Conservation (phyloP, 2,329 filamentous ascomycete species). For the Curvularia sp. region DNA sequence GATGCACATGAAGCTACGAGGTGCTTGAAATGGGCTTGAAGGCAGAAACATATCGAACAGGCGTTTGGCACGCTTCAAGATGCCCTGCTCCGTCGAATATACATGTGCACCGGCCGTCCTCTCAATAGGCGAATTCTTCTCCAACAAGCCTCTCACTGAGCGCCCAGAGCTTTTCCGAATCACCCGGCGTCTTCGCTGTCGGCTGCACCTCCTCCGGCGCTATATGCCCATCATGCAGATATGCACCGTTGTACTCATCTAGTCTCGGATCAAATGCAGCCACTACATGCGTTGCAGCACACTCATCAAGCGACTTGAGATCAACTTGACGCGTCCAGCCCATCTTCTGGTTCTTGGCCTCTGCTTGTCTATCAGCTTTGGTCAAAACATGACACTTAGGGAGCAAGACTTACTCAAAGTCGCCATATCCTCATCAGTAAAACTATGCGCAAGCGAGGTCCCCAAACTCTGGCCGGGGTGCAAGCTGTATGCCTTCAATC, state of each 20-base stretch:
- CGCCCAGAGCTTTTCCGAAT: conserved; percentile 43
- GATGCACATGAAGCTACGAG: conserved; percentile 75
- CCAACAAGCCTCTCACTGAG: conserved; percentile 44
- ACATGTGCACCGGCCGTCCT: neutral
- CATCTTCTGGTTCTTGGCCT: conserved; percentile 26
- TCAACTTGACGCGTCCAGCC: conserved; percentile 32
- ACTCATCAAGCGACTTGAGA: conserved; percentile 38
- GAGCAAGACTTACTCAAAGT: conserved; percentile 20
- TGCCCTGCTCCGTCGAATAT: conserved; percentile 17
- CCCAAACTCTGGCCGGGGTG: conserved; percentile 40
- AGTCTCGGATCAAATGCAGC: conserved; percentile 42
- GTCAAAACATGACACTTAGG: neutral
- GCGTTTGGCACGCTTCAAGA: conserved; percentile 14
- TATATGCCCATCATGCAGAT: conserved; percentile 36
- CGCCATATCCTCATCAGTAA: conserved; percentile 32
- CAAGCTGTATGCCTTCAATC: conserved; percentile 37
- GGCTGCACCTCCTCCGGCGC: conserved; percentile 20
- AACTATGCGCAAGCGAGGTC: conserved; percentile 31
- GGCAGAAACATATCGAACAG: neutral
- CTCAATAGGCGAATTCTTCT: conserved; percentile 36
- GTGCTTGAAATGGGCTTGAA: conserved; percentile 49
- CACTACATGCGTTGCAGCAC: conserved; percentile 40
- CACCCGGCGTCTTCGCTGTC: conserved; percentile 29
- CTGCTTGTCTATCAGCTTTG: conserved; percentile 12
- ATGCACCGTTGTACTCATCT: conserved; percentile 35